Evolutionary conservation across 352 stramenopile genomes (phyloP).

Genomic region (Globisporangium radiosum): DNA sequence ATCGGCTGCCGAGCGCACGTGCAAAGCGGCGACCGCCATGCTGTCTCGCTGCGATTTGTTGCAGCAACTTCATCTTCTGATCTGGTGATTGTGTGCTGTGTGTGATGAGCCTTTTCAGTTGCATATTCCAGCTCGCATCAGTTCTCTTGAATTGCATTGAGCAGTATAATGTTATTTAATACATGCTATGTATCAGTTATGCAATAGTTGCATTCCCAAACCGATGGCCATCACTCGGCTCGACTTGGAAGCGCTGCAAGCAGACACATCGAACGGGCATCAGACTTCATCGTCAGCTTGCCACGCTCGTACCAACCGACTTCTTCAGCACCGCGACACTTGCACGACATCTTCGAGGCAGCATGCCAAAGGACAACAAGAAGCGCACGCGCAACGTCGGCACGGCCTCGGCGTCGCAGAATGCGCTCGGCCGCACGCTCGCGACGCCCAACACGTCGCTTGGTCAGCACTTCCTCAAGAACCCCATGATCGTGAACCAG

Average conservation of each 20-base stretch:
- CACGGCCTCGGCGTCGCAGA: constrained; percentile 66
- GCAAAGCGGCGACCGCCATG: neutral
- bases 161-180: neutral
- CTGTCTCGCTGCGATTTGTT: too few species aligned
- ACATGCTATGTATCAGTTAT: neutral
- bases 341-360: neutral
- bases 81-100: too few species aligned
- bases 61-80: neutral
- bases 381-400: constrained; percentile 70
- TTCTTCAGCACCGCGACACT: neutral
- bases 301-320: too few species aligned
- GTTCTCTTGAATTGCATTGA: too few species aligned
- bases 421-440: constrained; percentile 86
- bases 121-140: too few species aligned
- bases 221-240: constrained; percentile 4
- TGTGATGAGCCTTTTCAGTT: too few species aligned
- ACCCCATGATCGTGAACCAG: constrained; percentile 93
- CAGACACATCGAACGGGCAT: too few species aligned
- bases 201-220: neutral
- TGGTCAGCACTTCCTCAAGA: constrained; percentile 99
- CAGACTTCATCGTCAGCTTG: too few species aligned
- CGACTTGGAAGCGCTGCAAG: neutral
- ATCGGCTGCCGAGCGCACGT: neutral
- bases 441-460: constrained; percentile 95
- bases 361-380: constrained; percentile 89